Conservation (phyloP, 2,329 filamentous ascomycete species). For the Paraphaeosphaeria sporulosa region DNA sequence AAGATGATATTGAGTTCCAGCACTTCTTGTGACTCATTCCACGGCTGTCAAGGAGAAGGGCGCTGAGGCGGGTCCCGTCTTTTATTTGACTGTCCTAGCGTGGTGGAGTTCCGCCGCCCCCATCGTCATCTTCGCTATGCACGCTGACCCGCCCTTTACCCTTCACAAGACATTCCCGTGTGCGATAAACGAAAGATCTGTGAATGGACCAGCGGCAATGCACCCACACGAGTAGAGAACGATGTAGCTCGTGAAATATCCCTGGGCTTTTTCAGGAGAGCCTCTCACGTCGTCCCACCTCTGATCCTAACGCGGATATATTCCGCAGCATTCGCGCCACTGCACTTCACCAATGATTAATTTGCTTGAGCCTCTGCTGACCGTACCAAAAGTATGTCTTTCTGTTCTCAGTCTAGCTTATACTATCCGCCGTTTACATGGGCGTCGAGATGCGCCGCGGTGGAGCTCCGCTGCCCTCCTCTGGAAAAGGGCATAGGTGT, state of each 20-base stretch:
- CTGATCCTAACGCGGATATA: not conserved
- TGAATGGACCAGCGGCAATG: too few relatives aligned
- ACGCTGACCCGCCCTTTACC: not conserved
- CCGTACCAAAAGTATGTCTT: too few relatives aligned
- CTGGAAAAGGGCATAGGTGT: not conserved
- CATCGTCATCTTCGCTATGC: too few relatives aligned
- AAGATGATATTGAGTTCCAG: not conserved
- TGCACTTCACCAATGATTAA: too few relatives aligned
- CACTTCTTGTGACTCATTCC: not conserved
- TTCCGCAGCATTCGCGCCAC: not conserved
- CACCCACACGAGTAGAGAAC: too few relatives aligned
- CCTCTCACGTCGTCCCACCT: not conserved
- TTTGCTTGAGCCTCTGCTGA: too few relatives aligned
- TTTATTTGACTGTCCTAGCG: not conserved
- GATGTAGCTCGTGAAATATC: too few relatives aligned
- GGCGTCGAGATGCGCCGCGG: not conserved
- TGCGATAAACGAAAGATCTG: too few relatives aligned
- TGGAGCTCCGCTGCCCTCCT: not conserved
- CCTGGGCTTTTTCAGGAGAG: too few relatives aligned
- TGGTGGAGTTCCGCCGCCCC: conserved; percentile 4
- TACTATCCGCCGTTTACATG: not conserved
- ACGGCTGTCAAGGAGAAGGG: not conserved
- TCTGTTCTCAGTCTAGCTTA: not conserved
- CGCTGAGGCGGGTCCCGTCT: not conserved
- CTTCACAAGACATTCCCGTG: not conserved